phyloP scores from a whole-genome alignment of 202 grass and related monocot species.

The Thinopyrum obtusiflorum region DNA sequence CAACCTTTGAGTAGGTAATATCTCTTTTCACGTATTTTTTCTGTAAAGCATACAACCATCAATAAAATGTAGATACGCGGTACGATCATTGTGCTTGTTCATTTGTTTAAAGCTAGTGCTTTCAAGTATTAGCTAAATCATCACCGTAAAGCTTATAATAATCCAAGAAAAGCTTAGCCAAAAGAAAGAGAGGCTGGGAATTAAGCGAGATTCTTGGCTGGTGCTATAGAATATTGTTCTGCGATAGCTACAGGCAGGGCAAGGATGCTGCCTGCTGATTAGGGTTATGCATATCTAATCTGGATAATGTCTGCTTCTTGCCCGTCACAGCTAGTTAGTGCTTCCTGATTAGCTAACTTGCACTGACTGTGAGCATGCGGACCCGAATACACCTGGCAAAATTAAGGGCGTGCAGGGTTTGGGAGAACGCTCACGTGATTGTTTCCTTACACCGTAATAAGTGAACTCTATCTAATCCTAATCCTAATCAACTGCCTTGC shows the following conservation, averaged over 20 bases:
- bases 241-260: not conserved
- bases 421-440: not conserved
- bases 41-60: slow-evolving; percentile 37
- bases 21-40: not conserved
- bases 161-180: slow-evolving; percentile 14
- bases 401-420: not conserved
- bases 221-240: not conserved
- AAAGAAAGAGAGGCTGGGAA: slow-evolving; percentile 26
- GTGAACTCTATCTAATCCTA: not conserved
- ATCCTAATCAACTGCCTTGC: slow-evolving; percentile 9
- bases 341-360: slow-evolving; percentile 32
- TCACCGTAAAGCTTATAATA: slow-evolving; percentile 29
- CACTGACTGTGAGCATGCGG: not conserved
- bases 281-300: slow-evolving; percentile 27
- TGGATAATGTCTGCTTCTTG: slow-evolving; percentile 37
- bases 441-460: not conserved
- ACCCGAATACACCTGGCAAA: not conserved
- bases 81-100: not conserved
- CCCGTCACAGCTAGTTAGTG: slow-evolving; percentile 9
- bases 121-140: not conserved
- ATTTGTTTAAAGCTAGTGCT: slow-evolving; percentile 13
- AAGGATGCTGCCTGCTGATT: slow-evolving; percentile 19
- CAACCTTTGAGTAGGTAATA: slow-evolving; percentile 23
- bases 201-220: slow-evolving; percentile 34
- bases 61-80: slow-evolving; percentile 11